Base-by-base conservation (phyloP, 208 protist species). In the Vickermania ingenoplastis region DNA sequence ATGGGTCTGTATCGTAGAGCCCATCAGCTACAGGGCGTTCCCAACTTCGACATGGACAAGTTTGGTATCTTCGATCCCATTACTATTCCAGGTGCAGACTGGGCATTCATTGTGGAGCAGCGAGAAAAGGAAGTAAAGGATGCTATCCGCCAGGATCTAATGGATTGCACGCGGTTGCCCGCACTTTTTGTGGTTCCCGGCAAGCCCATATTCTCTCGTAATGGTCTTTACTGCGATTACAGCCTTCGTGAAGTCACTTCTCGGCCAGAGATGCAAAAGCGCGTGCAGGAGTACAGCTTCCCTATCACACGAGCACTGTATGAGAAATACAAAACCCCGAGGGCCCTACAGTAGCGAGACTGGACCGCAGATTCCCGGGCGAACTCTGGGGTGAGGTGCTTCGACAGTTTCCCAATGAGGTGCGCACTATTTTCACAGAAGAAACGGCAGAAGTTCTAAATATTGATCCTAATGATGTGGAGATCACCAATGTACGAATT, bases 371-470 rank as follows among this genome's bases (percentile, higher is more conserved):
- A 21, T 54, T 54, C 23, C 50, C 50, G 5, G 50, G 50, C 22
- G 50, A 54, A 17, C 13, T 28, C 7, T 54, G 50, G 50, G 21
- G 21, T 13, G 13, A 28, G 7, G 50, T 54, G 21, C 50, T 54
- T 26, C 24, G 21, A 5, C 23, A 13, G 7, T 54, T 27, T 26
- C 50, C 50, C 50, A 25, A 54, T 21, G 50, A 54, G 23, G 50
- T 54, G 5, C 7, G 50, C n/a, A 54, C 50, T 26, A 54, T 54
- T 26, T 54, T 54, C 23, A 54, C 50, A 5, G 50, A 54, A 54
- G 50, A 54, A 25, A 54, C 50, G 5, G 13, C 21, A 11, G 50
- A 54, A 21, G 21, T 25, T 17, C 23, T 54, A 21, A 13, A 27
- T 11, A 17, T 54, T 26, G 24, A 54, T 17, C 24, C 24, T 27